Percentiles rank a stretch among this genome's conserved stretches.
Evolutionary conservation across 371 early-diverging fungal species (phyloP).

Genomic region (Coemansia sp.): DNA sequence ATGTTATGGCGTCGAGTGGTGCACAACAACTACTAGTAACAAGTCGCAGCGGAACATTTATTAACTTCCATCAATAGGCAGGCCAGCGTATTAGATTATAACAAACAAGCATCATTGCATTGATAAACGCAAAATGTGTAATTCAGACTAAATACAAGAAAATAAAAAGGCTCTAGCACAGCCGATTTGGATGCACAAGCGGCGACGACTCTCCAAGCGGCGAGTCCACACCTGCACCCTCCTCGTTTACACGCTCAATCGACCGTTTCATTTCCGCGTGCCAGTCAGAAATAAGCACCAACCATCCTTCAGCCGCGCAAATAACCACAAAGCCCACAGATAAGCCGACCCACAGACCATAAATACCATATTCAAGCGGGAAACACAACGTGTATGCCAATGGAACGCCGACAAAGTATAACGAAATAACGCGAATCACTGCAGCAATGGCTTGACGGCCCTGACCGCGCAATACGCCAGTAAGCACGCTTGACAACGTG

Average conservation of each 20-base stretch:
- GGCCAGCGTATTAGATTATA: too few species aligned
- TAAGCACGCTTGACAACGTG: slow-evolving; percentile 48
- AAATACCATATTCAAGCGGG: slow-evolving; percentile 26
- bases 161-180: slow-evolving; percentile 10
- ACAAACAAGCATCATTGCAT: too few species aligned
- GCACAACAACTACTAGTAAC: too few species aligned
- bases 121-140: neutral
- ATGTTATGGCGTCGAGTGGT: too few species aligned
- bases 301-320: slow-evolving; percentile 32
- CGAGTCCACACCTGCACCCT: slow-evolving; percentile 2
- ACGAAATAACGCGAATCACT: slow-evolving; percentile 37
- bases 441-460: slow-evolving; percentile 54
- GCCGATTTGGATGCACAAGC: slow-evolving; percentile 9
- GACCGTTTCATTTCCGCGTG: slow-evolving; percentile 22
- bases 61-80: too few species aligned
- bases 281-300: slow-evolving; percentile 42
- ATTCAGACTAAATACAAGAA: neutral
- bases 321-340: slow-evolving; percentile 39
- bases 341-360: slow-evolving; percentile 51
- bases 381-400: slow-evolving; percentile 41
- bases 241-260: slow-evolving; percentile 21
- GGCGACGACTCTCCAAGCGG: slow-evolving; percentile 20
- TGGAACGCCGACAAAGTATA: slow-evolving; percentile 50
- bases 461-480: slow-evolving; percentile 53
- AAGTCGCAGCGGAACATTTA: too few species aligned